Percentiles rank a stretch among this genome's conserved stretches.
phyloP scores from a whole-genome alignment of 2,329 filamentous ascomycete genomes.

The Macrophomina pseudophaseolina region DNA sequence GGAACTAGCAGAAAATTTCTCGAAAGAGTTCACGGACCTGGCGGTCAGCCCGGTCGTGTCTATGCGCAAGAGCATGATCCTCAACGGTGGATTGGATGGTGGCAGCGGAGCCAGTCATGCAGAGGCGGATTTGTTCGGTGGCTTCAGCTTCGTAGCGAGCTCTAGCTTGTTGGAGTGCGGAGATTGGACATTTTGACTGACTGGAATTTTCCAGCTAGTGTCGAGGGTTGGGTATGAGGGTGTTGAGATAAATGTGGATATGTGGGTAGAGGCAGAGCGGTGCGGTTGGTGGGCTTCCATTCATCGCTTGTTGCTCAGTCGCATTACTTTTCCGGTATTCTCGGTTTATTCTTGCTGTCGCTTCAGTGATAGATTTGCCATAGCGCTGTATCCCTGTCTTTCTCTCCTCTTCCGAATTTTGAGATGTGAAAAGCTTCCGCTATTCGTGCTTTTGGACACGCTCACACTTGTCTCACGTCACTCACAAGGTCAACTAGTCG shows the following conservation, averaged over 20 bases:
- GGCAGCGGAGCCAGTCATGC: constrained; percentile 35
- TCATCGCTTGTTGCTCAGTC: background rate
- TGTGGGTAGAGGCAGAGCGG: background rate
- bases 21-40: constrained; percentile 86
- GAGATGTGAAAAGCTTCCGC: too few relatives aligned
- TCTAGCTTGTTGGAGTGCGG: constrained; percentile 52
- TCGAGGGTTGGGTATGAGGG: background rate
- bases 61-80: constrained; percentile 26
- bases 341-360: background rate
- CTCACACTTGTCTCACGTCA: too few relatives aligned
- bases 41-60: constrained; percentile 72
- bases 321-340: background rate
- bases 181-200: constrained; percentile 28
- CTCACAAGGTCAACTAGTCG: too few relatives aligned
- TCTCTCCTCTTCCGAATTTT: background rate
- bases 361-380: background rate
- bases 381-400: background rate
- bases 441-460: too few relatives aligned
- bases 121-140: constrained; percentile 56
- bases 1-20: constrained; percentile 95
- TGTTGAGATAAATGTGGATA: background rate
- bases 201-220: background rate
- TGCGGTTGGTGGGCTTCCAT: background rate
- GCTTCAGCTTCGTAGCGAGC: constrained; percentile 60
- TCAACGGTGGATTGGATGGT: constrained; percentile 29